Base-by-base conservation (phyloP, 352 stramenopile species). In the Elongisporangium undulatum region DNA sequence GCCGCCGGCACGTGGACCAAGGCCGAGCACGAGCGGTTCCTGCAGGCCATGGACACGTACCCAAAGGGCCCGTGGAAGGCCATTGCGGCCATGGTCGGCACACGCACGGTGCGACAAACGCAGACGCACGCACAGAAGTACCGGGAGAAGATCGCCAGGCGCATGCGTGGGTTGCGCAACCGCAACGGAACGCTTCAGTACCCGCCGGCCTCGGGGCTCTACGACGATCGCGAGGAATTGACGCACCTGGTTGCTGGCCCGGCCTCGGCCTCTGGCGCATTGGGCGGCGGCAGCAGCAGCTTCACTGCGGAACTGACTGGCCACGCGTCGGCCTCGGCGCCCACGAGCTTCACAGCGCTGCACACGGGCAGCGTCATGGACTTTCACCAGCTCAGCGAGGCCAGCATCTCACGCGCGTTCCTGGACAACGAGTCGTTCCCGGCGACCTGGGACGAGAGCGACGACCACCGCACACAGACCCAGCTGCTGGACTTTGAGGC, bases 81-180 rank as follows among this genome's bases (percentile, higher is more conserved):
- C 20, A 85, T 89, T 22, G 77, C 78, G 12, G 77, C 76, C 49
- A 85, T 88, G 65, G 78, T 90, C 21, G 78, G 69, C 56, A 85
- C 80, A 29, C 77, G 78, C 21, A 87, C 80, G 4, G 74, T 85
- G 22, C 79, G 79, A 53, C 79, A 89, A 71, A 87, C 77, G 50
- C 77, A 87, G 67, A 88, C 77, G 7, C 78, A 90, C 58, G 79
- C 76, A 12, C 79, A 87, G 51, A 89, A 88, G 64, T 86, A 88
- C 59, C 60, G 77, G 12, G 77, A 87, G 62, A 89, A 89, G 65
- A 62, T 86, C 23, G 71, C 70, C 2, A 68, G 79, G 23, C 77
- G 75, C 49, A 71, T 83, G 62, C 78, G 78, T n/a, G 78, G 78
- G 20, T 70, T 88, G 15, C 78, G 78, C 53, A 88, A 88, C 58